Conservation (phyloP, 2,329 filamentous ascomycete species). For the Ophiostoma australiae region DNA sequence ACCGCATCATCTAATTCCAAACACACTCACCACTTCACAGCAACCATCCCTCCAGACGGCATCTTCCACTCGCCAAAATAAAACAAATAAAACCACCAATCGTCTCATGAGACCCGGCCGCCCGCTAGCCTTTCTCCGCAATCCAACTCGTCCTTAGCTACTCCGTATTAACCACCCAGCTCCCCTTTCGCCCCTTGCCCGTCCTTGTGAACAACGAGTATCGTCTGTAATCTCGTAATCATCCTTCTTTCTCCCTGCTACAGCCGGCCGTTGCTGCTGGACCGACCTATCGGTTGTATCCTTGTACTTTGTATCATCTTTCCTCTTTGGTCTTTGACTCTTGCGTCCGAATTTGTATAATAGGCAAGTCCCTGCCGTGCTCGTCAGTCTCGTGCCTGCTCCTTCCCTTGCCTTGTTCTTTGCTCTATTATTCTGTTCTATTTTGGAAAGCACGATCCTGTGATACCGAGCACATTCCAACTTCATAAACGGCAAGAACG, state of each 20-base stretch:
- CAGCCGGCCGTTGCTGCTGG: slow-evolving; percentile 22
- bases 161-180: slow-evolving; percentile 15
- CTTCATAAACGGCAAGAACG: background rate
- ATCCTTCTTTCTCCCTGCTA: slow-evolving; percentile 17
- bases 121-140: slow-evolving; percentile 26
- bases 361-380: slow-evolving; percentile 20
- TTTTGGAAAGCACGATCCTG: background rate
- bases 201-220: background rate
- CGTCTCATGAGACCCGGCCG: slow-evolving; percentile 18
- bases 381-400: slow-evolving; percentile 19
- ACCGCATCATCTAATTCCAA: background rate
- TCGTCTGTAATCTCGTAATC: background rate
- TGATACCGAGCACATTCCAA: background rate
- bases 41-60: background rate
- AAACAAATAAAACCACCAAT: background rate
- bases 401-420: background rate
- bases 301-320: slow-evolving; percentile 4
- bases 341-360: slow-evolving; percentile 12
- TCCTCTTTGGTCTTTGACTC: slow-evolving; percentile 11
- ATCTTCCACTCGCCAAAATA: background rate
- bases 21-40: background rate
- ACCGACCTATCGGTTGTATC: slow-evolving; percentile 23
- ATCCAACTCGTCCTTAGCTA: slow-evolving; percentile 14
- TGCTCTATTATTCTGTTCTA: background rate
- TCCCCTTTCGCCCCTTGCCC: slow-evolving; percentile 22